phyloP scores from a whole-genome alignment of 345 rosid genomes.

The Kernera saxatilis region DNA sequence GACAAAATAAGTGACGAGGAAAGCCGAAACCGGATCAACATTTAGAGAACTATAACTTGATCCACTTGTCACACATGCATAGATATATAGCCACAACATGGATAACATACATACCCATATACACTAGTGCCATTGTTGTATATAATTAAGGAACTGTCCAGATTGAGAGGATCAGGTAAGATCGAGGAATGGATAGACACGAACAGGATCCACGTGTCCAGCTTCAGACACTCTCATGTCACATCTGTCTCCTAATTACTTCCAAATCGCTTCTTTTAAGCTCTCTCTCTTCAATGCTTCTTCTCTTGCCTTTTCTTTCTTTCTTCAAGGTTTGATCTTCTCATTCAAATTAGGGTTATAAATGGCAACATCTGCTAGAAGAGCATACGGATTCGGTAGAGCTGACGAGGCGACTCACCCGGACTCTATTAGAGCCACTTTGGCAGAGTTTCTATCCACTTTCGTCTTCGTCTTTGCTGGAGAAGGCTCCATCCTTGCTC shows the following conservation, averaged over 20 bases:
- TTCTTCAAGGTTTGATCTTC: background rate
- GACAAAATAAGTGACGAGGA: slow-evolving; percentile 32
- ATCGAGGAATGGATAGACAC: slow-evolving; percentile 24
- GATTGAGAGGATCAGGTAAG: slow-evolving; percentile 25
- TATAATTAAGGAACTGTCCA: slow-evolving; percentile 9
- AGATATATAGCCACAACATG: slow-evolving; percentile 3
- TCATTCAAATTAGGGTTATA: background rate
- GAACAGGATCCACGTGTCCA: slow-evolving; percentile 30
- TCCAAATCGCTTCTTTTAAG: slow-evolving; percentile 13
- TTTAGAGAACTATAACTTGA: background rate
- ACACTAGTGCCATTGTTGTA: background rate
- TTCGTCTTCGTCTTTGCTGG: slow-evolving; percentile 71
- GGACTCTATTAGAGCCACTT: slow-evolving; percentile 42
- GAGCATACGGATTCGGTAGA: slow-evolving; percentile 32
- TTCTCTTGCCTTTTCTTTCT: background rate
- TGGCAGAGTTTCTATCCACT: slow-evolving; percentile 70
- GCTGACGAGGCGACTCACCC: slow-evolving; percentile 35
- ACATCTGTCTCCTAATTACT: slow-evolving; percentile 27
- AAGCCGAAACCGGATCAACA: slow-evolving; percentile 5
- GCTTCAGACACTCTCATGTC: slow-evolving; percentile 8
- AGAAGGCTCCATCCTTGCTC: slow-evolving; percentile 74
- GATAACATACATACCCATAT: background rate
- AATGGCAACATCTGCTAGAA: slow-evolving; percentile 31
- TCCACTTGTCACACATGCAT: slow-evolving; percentile 33
- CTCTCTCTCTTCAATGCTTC: background rate